These are phyloP conservation scores for Spatholobus suberectus DNA, from an alignment of 306 rosid genomes.

Conservation along the genomic window DNA sequence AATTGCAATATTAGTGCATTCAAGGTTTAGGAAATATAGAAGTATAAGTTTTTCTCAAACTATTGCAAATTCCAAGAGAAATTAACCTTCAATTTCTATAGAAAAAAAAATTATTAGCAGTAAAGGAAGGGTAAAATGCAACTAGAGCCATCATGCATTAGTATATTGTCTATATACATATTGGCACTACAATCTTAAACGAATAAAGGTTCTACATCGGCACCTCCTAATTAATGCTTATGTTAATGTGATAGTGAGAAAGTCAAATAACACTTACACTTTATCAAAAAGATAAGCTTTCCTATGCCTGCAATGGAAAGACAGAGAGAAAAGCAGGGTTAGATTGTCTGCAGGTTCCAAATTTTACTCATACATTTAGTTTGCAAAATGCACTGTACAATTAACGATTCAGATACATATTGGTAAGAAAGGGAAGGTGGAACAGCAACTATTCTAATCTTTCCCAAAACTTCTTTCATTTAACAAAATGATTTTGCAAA, in stretches of 20 bases:
- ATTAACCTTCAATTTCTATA: background rate
- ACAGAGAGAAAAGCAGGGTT: slow-evolving; percentile 48
- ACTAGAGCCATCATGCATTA: no score
- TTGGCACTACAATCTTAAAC: background rate
- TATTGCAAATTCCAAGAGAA: background rate
- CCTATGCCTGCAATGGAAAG: slow-evolving; percentile 70
- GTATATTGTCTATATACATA: background rate
- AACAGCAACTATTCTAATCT: background rate
- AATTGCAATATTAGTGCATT: background rate
- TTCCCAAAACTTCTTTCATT: background rate
- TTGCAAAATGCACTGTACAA: slow-evolving; percentile 8
- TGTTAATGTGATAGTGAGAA: slow-evolving; percentile 7
- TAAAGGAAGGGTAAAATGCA: background rate
- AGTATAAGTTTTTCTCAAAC: background rate
- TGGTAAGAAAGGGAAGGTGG: slow-evolving; percentile 21
- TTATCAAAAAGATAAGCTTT: slow-evolving; percentile 69
- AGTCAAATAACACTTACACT: slow-evolving; percentile 55
- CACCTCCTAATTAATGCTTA: background rate
- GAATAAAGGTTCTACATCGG: background rate
- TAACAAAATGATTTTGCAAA: background rate
- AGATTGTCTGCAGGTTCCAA: slow-evolving; percentile 33
- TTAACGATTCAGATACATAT: slow-evolving; percentile 1
- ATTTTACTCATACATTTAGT: slow-evolving; percentile 16
- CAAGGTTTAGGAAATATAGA: background rate
- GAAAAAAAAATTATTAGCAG: background rate